These are phyloP conservation scores for Claviceps pazoutovae DNA, from an alignment of 2,329 filamentous ascomycete species.

Conservation along the genomic window DNA sequence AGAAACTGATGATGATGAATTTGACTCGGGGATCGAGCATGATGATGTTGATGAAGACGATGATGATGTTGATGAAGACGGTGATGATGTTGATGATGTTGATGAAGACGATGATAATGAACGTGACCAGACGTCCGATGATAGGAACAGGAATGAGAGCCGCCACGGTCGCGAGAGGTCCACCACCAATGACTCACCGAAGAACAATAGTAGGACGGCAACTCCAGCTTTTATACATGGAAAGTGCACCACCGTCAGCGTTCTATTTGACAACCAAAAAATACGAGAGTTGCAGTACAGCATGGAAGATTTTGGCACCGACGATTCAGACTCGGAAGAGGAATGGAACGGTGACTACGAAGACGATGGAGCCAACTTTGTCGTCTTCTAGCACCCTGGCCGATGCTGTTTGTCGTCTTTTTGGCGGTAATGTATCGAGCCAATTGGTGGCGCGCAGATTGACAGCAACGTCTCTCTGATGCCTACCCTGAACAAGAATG, in stretches of 20 bases:
- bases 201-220: neutral
- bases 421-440: neutral
- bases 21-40: conserved; percentile 13
- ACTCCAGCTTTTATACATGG: conserved; percentile 41
- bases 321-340: conserved; percentile 40
- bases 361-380: conserved; percentile 30
- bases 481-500: neutral
- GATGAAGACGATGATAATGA: neutral
- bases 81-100: neutral
- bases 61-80: neutral
- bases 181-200: neutral
- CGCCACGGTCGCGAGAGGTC: conserved; percentile 4
- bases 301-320: conserved; percentile 57
- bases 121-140: neutral
- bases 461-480: neutral
- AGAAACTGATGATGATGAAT: conserved; percentile 30
- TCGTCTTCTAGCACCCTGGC: conserved; percentile 14
- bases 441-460: neutral
- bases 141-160: conserved; percentile 3
- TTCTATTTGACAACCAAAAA: conserved; percentile 64
- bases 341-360: conserved; percentile 45
- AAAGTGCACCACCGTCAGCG: conserved; percentile 54
- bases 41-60: neutral
- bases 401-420: conserved; percentile 1
- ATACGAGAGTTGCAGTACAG: conserved; percentile 52